Evolutionary conservation across 805 yeast genomes (phyloP).

Genomic region (Candida silvatica): DNA sequence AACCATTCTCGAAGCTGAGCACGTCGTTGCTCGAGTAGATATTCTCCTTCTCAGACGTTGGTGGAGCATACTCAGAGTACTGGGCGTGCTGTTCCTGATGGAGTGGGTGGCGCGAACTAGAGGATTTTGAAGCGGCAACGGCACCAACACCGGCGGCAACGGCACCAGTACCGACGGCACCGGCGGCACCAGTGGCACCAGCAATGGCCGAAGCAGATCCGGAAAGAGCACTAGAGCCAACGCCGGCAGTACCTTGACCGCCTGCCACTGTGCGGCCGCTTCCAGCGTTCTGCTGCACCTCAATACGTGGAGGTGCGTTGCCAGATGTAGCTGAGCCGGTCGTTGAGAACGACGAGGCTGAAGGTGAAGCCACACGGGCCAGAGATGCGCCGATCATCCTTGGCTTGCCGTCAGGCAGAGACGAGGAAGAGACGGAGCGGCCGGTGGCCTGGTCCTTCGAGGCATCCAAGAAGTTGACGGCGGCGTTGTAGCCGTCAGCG

Average conservation of each 20-base stretch:
- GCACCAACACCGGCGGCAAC: too few relatives aligned
- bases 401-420: not conserved
- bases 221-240: too few relatives aligned
- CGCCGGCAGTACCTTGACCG: not conserved
- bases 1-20: too few relatives aligned
- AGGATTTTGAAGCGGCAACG: too few relatives aligned
- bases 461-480: constrained; percentile 25
- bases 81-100: too few relatives aligned
- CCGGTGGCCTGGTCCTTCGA: constrained; percentile 12
- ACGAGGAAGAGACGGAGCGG: constrained; percentile 1
- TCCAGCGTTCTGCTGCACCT: not conserved
- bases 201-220: too few relatives aligned
- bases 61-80: too few relatives aligned
- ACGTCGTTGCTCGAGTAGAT: too few relatives aligned
- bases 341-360: not conserved
- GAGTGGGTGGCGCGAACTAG: too few relatives aligned
- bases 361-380: not conserved
- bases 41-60: too few relatives aligned
- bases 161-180: too few relatives aligned
- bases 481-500: constrained; percentile 51
- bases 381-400: constrained; percentile 1
- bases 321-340: not conserved
- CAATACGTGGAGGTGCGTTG: not conserved
- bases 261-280: not conserved
- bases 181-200: too few relatives aligned